These are phyloP conservation scores for Botryosphaeria agaves DNA, from an alignment of 2,329 filamentous ascomycete genomes.

Conservation along the genomic window DNA sequence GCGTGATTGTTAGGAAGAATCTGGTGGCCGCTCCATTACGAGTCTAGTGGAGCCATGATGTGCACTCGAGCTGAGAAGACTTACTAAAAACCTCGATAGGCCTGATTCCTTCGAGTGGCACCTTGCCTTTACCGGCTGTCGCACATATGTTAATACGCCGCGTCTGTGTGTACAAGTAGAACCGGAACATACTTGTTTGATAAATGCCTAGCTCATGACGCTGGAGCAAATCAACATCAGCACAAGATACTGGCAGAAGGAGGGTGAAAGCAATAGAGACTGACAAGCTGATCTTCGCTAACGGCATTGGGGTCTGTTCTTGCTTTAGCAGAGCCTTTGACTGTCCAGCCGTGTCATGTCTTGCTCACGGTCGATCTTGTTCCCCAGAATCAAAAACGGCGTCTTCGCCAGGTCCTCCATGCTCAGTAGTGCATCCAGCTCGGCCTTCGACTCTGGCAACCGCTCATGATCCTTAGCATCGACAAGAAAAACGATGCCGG, in stretches of 20 bases:
- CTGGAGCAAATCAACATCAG: slow-evolving; percentile 4
- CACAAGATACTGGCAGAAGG: neutral
- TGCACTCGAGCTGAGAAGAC: neutral
- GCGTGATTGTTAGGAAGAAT: neutral
- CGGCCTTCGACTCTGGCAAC: slow-evolving; percentile 84
- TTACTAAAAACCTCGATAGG: slow-evolving; percentile 74
- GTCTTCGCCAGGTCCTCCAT: slow-evolving; percentile 97
- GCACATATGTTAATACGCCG: neutral
- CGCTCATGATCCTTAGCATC: slow-evolving; percentile 96
- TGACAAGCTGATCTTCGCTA: slow-evolving; percentile 91
- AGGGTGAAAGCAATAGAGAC: neutral
- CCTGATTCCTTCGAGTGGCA: slow-evolving; percentile 77
- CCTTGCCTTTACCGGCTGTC: slow-evolving; percentile 73
- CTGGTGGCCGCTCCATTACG: too few relatives aligned
- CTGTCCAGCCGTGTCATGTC: neutral
- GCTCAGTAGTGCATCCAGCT: slow-evolving; percentile 79
- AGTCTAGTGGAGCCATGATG: neutral
- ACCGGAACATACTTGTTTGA: slow-evolving; percentile 68
- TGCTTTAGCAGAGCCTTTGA: slow-evolving; percentile 1
- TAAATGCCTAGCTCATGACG: slow-evolving; percentile 83
- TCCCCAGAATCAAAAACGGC: slow-evolving; percentile 88
- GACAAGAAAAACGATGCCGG: slow-evolving; percentile 89
- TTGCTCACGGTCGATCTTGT: slow-evolving; percentile 86
- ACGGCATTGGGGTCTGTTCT: slow-evolving; percentile 61
- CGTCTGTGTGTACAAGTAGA: neutral